Base-by-base conservation (phyloP, 169 alveolate species). In the Plasmodium adleri region DNA sequence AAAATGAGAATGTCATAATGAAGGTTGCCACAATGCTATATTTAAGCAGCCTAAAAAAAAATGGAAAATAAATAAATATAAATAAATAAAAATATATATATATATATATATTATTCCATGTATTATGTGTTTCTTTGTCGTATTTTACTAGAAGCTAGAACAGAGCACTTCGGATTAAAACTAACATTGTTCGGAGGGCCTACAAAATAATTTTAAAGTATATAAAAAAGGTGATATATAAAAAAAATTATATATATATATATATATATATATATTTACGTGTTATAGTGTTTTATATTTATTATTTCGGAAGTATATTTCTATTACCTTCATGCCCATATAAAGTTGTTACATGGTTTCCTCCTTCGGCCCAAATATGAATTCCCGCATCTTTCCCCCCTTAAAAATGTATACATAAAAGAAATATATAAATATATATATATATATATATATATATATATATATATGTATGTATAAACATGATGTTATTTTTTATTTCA, bases 101-200 rank as follows among this genome's bases (percentile, higher is more conserved):
- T 39, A 39, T 39, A 39, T 39, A 39, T 39, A 39, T 39, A 39
- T 39, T 39, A 39, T 39, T 39, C 9, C 2, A 7, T 22, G 9
- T 39, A 71, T 71, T 17, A n/a, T 71, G 13, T 20, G 45, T 43
- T 71, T 74, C 17, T 17, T 4, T 15, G 59, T 68, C 22, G 32
- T 47, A 45, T 45, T 52, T 12, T 54, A 78, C 89, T 78, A 64
- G 89, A 78, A 15, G 89, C 89, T 52, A 78, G 17, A 43, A 78
- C 54, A 13, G 80, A 52, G 17, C 89, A 78, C 54, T 78, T 78
- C 26, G 89, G 89, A 60, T 78, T 78, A 58, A 78, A 78, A 24
- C 72, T 59, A 20, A 78, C 89, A 67, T 78, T 78, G 15, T 78
- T 52, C 12, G 89, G 89, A 17, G 89, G 89, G 4, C 89, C 89